Evolutionary conservation across 345 rosid species (phyloP).

Genomic region (Populus alba): DNA sequence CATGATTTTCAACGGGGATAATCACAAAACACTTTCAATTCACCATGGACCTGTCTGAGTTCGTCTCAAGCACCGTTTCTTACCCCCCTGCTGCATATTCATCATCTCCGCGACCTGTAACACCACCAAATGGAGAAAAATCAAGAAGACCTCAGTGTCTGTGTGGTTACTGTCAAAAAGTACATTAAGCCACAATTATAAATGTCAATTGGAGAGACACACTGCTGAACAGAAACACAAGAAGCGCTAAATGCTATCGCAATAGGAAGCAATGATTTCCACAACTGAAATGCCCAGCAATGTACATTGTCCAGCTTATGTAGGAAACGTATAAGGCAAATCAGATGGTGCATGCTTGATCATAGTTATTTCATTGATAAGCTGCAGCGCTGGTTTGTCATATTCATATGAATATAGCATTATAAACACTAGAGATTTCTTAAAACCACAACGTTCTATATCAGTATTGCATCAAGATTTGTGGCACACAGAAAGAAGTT

Average conservation of each 20-base stretch:
- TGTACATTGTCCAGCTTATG: background rate
- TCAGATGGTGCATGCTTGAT: too few species aligned
- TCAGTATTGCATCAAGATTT: too few species aligned
- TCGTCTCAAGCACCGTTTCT: conserved; percentile 72
- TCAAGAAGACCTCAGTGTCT: background rate
- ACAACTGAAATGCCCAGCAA: background rate
- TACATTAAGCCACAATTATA: background rate
- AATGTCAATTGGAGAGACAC: background rate
- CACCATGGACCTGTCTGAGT: conserved; percentile 93
- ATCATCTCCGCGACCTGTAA: conserved; percentile 65
- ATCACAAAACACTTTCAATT: conserved; percentile 23
- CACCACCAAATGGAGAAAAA: background rate
- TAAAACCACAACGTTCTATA: too few species aligned
- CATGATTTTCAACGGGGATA: conserved; percentile 24
- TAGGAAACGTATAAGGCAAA: too few species aligned
- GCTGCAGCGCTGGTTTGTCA: too few species aligned
- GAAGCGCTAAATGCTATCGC: background rate
- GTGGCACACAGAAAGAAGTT: too few species aligned
- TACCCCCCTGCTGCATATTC: conserved; percentile 46
- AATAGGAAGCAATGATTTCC: background rate
- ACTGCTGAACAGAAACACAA: background rate
- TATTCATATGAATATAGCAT: too few species aligned
- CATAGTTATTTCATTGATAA: too few species aligned
- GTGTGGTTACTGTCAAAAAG: background rate
- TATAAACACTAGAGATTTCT: too few species aligned